Evolutionary conservation across 2,329 filamentous ascomycete species (phyloP).

Genomic region (Clonostachys solani): DNA sequence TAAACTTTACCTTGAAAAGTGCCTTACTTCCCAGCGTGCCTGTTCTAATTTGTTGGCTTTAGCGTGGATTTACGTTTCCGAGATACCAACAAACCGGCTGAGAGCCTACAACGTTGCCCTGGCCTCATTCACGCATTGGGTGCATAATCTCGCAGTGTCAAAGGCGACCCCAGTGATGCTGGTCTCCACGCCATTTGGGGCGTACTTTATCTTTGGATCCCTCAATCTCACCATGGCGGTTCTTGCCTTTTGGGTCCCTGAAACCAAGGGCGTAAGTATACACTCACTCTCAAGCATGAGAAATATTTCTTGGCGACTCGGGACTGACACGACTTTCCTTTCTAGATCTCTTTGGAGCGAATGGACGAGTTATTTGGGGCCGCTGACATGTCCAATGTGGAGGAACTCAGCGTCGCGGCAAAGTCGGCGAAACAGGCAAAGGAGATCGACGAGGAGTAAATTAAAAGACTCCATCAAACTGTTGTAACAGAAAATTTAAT

Average conservation of each 20-base stretch:
- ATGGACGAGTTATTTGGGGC: constrained; percentile 23
- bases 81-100: constrained; percentile 57
- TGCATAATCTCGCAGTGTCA: constrained; percentile 62
- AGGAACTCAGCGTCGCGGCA: constrained; percentile 4
- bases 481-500: too few relatives aligned
- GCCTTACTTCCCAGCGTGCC: constrained; percentile 1
- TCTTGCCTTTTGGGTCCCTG: constrained; percentile 39
- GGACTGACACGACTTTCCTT: neutral
- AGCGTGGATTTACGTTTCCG: constrained; percentile 44
- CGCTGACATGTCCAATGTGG: constrained; percentile 7
- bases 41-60: neutral
- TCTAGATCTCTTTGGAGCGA: constrained; percentile 11
- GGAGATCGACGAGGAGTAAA: too few relatives aligned
- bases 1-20: constrained; percentile 14
- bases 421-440: constrained; percentile 1
- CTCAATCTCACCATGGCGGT: constrained; percentile 55
- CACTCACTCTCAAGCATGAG: neutral
- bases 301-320: neutral
- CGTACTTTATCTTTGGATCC: constrained; percentile 54
- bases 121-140: constrained; percentile 58
- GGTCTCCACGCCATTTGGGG: constrained; percentile 30
- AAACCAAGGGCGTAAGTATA: constrained; percentile 49
- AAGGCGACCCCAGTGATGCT: constrained; percentile 58
- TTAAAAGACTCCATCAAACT: too few relatives aligned
- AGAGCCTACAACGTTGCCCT: constrained; percentile 56